These are phyloP conservation scores for Penicillium cosmopolitanum DNA, from an alignment of 495 filamentous ascomycete genomes.

Conservation along the genomic window DNA sequence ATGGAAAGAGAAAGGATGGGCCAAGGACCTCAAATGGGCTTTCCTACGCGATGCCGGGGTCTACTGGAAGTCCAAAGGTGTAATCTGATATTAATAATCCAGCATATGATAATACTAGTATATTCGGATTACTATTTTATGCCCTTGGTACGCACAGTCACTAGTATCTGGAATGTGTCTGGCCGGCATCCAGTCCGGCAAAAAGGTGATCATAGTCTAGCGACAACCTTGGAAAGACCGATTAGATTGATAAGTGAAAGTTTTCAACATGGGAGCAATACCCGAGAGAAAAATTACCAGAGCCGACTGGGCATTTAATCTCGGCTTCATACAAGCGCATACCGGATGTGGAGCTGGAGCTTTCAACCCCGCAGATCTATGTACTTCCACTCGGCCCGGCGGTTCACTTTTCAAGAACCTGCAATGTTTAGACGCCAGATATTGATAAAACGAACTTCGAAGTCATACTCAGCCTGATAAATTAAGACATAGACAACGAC, in stretches of 20 bases:
- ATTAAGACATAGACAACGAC: neutral
- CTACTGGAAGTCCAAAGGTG: conserved; percentile 12
- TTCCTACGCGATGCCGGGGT: conserved; percentile 11
- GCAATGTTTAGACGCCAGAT: neutral
- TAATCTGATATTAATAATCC: neutral
- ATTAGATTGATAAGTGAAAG: too few relatives aligned
- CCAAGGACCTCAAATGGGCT: conserved; percentile 8
- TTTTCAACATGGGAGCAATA: neutral
- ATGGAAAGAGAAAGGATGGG: conserved; percentile 55
- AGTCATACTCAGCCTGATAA: neutral
- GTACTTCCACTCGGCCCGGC: conserved; percentile 1
- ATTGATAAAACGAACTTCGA: neutral
- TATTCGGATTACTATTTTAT: neutral
- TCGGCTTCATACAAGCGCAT: conserved; percentile 8
- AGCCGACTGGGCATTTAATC: neutral
- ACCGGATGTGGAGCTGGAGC: conserved; percentile 3
- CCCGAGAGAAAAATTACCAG: neutral
- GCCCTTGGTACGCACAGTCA: neutral
- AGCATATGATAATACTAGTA: neutral
- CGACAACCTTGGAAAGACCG: too few relatives aligned
- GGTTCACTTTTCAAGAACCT: neutral
- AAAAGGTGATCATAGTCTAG: too few relatives aligned
- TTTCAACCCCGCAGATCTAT: conserved; percentile 1
- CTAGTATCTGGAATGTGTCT: too few relatives aligned
- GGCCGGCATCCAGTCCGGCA: too few relatives aligned